Percentiles rank a stretch among this genome's conserved stretches.
phyloP scores from a whole-genome alignment of 2,329 filamentous ascomycete genomes.

The Cercospora zeina region DNA sequence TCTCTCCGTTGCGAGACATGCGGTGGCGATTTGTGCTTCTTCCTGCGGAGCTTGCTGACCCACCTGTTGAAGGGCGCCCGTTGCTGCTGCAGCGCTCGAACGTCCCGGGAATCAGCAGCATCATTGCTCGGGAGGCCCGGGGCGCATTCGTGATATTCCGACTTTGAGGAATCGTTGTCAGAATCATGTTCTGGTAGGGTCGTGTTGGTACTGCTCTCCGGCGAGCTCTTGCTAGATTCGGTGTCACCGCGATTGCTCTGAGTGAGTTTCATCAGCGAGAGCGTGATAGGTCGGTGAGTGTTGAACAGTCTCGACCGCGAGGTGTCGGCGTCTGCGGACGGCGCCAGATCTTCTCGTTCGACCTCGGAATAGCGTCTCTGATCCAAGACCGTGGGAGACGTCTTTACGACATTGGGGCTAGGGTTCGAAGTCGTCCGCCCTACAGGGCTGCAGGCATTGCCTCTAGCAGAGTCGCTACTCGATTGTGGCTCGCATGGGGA shows the following conservation, averaged over 20 bases:
- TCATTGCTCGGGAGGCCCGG: not conserved
- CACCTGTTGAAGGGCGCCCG: constrained; percentile 63
- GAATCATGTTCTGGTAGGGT: constrained; percentile 15
- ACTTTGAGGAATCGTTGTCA: not conserved
- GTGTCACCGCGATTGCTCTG: constrained; percentile 18
- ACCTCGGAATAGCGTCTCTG: constrained; percentile 11
- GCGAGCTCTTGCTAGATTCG: not conserved
- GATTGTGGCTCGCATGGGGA: constrained; percentile 25
- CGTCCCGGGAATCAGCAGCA: not conserved
- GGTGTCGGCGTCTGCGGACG: constrained; percentile 20
- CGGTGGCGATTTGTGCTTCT: constrained; percentile 50
- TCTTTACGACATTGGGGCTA: constrained; percentile 21
- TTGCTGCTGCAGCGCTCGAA: not conserved
- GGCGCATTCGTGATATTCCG: not conserved
- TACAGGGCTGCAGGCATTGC: constrained; percentile 11
- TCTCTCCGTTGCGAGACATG: constrained; percentile 41
- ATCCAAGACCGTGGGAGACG: constrained; percentile 1
- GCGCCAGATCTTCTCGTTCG: constrained; percentile 24
- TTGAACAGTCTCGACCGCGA: constrained; percentile 14
- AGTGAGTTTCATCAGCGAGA: constrained; percentile 22
- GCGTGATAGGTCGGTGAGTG: not conserved
- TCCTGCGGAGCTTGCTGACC: constrained; percentile 68
- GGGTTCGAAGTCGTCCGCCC: constrained; percentile 15
- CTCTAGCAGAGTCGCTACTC: constrained; percentile 14
- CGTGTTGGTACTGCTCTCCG: constrained; percentile 1